Base-by-base conservation (phyloP, 371 early-diverging fungal species). In the Syncephalis fuscata region DNA sequence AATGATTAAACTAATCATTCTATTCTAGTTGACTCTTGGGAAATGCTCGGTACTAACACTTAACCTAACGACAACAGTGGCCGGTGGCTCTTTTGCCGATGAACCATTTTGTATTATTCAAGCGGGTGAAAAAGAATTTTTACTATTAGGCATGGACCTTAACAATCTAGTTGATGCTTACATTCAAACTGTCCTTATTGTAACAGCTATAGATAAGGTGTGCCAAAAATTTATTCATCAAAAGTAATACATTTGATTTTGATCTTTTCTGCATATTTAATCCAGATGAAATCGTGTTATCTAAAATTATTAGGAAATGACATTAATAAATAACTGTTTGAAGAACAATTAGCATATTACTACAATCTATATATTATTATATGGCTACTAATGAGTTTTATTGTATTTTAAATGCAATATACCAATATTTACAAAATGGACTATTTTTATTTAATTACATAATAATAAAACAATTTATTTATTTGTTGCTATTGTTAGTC, bases 31-130 rank as follows among this genome's bases (percentile, higher is more conserved):
- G 68, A 77, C 0, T 80, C 89, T 3, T 92, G 92, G 92, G 88
- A 88, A 51, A 92, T 92, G 90, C 74, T 92, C n/a, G 92, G 92
- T 7, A 92, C 92, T n/a, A n/a, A n/a, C n/a, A n/a, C n/a, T n/a
- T 7, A 92, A 92, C 55, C 61, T 92, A 32, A 79, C 80, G 3
- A 80, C 88, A 55, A 88, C 87, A 60, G 41, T 71, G 16, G 70
- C 74, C 1, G 78, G 83, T 49, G 77, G 75, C 7, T n/a, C 68
- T n/a, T 92, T 86, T 88, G 78, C 85, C 3, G 86, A 89, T 1
- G 90, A 92, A 54, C 71, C 90, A 3, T 78, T 81, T 50, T 67
- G 90, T 11, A 59, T 92, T 37, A 62, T 87, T 42, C 68, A 89
- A 20, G 88, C 90, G 89, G 92, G 90, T 58, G 76, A 88, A 49